phyloP scores from a whole-genome alignment of 768 basidiomycete species.

The Cystofilobasidium bisporidii region DNA sequence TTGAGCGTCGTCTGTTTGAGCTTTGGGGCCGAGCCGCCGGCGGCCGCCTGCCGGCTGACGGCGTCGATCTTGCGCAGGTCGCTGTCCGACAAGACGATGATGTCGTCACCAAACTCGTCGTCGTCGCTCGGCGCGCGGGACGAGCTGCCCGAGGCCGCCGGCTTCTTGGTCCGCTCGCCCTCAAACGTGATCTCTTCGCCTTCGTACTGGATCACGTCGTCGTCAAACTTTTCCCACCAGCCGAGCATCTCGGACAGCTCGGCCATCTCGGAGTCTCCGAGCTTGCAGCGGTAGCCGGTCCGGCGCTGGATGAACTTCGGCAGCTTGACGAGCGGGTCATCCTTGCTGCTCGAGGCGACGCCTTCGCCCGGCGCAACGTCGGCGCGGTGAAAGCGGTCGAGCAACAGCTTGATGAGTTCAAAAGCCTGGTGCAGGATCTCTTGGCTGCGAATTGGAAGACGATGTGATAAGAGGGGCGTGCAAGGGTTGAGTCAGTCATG shows the following conservation, averaged over 20 bases:
- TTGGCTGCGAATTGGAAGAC: slow-evolving; percentile 28
- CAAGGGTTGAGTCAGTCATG: neutral
- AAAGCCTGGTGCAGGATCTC: slow-evolving; percentile 86
- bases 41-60: slow-evolving; percentile 19
- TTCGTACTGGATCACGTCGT: slow-evolving; percentile 50
- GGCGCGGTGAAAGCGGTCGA: slow-evolving; percentile 64
- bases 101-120: slow-evolving; percentile 35
- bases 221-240: slow-evolving; percentile 46
- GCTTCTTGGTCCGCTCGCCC: slow-evolving; percentile 11
- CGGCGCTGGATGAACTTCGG: slow-evolving; percentile 40
- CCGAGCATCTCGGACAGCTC: slow-evolving; percentile 59
- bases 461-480: neutral
- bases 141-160: slow-evolving; percentile 5
- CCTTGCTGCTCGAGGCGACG: slow-evolving; percentile 17
- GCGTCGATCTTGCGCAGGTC: slow-evolving; percentile 35
- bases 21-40: neutral
- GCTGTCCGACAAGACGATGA: slow-evolving; percentile 30
- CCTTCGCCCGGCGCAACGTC: slow-evolving; percentile 38
- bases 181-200: slow-evolving; percentile 37
- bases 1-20: slow-evolving; percentile 30
- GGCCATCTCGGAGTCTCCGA: slow-evolving; percentile 47
- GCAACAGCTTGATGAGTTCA: slow-evolving; percentile 64
- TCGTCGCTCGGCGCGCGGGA: slow-evolving; percentile 31
- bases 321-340: slow-evolving; percentile 51
- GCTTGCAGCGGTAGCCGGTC: slow-evolving; percentile 34